phyloP scores from a whole-genome alignment of 2,329 filamentous ascomycete species.

The Pestalotiopsis sp. region DNA sequence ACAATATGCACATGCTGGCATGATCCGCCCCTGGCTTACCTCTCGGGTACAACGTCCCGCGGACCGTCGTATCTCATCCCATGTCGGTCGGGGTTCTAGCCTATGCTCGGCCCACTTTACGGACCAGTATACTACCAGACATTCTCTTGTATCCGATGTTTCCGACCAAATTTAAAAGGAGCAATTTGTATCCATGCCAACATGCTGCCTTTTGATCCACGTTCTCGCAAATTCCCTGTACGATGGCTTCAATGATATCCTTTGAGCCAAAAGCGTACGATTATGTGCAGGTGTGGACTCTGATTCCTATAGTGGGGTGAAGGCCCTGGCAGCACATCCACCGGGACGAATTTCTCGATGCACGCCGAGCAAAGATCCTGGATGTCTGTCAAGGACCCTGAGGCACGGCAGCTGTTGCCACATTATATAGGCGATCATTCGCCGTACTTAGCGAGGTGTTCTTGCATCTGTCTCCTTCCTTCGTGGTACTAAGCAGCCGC shows the following conservation, averaged over 20 bases:
- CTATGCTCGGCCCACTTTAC: not conserved
- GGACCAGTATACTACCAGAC: not conserved
- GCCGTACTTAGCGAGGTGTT: not conserved
- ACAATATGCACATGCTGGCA: not conserved
- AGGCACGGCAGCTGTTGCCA: too few species aligned
- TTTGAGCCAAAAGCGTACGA: too few species aligned
- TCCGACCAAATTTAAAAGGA: not conserved
- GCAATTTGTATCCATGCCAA: not conserved
- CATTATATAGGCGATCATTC: too few species aligned
- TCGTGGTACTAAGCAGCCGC: not conserved
- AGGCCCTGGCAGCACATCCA: not conserved
- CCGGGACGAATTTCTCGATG: too few species aligned
- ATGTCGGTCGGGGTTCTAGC: not conserved
- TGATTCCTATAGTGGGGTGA: not conserved
- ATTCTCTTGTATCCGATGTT: not conserved
- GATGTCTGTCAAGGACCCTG: too few species aligned
- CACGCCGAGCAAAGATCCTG: too few species aligned
- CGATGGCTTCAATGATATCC: not conserved
- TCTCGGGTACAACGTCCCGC: not conserved
- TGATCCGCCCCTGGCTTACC: not conserved
- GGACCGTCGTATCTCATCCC: not conserved
- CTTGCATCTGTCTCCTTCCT: not conserved
- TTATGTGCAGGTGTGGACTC: not conserved
- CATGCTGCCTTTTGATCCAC: not conserved
- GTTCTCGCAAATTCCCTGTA: not conserved